Conservation (phyloP, 2,329 filamentous ascomycete species). For the Hortaea werneckii region DNA sequence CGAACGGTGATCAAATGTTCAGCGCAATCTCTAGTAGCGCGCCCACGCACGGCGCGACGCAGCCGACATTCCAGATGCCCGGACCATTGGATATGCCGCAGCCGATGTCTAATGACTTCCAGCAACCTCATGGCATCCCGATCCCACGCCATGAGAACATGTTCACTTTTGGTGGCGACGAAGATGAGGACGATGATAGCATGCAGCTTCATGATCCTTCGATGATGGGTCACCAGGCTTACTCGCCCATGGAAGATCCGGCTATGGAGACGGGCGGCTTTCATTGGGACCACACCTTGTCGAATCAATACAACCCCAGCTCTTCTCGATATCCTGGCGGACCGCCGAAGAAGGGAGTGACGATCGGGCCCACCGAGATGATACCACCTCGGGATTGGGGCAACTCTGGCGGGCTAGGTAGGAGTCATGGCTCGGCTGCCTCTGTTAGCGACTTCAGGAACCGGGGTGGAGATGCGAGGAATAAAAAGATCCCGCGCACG, state of each 20-base stretch:
- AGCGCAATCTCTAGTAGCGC: constrained; percentile 41
- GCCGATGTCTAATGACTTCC: constrained; percentile 45
- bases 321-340: constrained; percentile 71
- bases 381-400: constrained; percentile 73
- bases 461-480: constrained; percentile 51
- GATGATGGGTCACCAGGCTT: constrained; percentile 63
- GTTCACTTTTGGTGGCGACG: constrained; percentile 87
- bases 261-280: constrained; percentile 54
- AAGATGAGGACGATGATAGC: constrained; percentile 74
- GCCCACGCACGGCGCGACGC: constrained; percentile 43
- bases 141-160: constrained; percentile 47
- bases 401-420: constrained; percentile 48
- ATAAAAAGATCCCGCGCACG: constrained; percentile 75
- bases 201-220: constrained; percentile 60
- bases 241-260: constrained; percentile 60
- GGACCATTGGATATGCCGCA: constrained; percentile 57
- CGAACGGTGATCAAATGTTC: constrained; percentile 50
- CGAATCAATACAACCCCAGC: constrained; percentile 67
- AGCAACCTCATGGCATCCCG: constrained; percentile 17
- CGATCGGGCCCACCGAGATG: constrained; percentile 76
- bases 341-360: constrained; percentile 76
- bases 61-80: constrained; percentile 47
- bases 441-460: constrained; percentile 61
- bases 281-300: constrained; percentile 74
- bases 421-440: constrained; percentile 66